Evolutionary conservation across 1,284 basidiomycete species (phyloP), one percentile per base, ranked within the genome.

Genomic region (Malassezia furfur): DNA sequence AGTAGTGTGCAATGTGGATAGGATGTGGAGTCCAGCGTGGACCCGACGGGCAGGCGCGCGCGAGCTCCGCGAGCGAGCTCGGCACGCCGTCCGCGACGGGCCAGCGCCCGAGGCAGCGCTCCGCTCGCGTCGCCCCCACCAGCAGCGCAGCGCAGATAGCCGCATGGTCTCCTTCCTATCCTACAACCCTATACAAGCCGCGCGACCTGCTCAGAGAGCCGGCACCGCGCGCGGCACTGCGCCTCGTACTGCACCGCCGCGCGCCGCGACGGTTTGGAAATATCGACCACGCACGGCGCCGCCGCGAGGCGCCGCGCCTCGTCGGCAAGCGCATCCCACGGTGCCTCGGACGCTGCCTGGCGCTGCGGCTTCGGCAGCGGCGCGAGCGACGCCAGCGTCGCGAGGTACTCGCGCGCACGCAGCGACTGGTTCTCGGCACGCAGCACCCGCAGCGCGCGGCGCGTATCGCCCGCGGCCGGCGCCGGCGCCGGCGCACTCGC

Each of bases 371-470:
- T 37, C 11, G 31, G 25, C 12, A 38, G 43, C 39, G 39, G 51
- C 31, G 35, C 17, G 32, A 35, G 39, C 34, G 11, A 17, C 28
- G 50, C 49, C 17, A 35, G 32, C 8, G 28, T n/a, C 12, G 5
- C 50, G 46, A 50, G n/a, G 14, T 32, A 79, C 68, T 90, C 88
- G 70, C 87, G 85, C 2, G 88, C 86, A 72, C 88, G 91, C 74
- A 98, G 83, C 72, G 87, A 87, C 1, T 87, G 82, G 75, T 98
- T 98, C 76, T 98, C 93, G 35, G 81, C 83, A 17, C 91, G 84
- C 28, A 98, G 79, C 81, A 87, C 93, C 28, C 87, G 83, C 25
- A 98, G 82, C 0, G 89, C 89, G 2, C 85, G 84, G 40, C 88
- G 85, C 17, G 96, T 81, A n/a, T 85, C 85, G 50, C 93, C 88